Conservation (phyloP, 2,329 filamentous ascomycete genomes). For the Ophiostoma sp. region DNA sequence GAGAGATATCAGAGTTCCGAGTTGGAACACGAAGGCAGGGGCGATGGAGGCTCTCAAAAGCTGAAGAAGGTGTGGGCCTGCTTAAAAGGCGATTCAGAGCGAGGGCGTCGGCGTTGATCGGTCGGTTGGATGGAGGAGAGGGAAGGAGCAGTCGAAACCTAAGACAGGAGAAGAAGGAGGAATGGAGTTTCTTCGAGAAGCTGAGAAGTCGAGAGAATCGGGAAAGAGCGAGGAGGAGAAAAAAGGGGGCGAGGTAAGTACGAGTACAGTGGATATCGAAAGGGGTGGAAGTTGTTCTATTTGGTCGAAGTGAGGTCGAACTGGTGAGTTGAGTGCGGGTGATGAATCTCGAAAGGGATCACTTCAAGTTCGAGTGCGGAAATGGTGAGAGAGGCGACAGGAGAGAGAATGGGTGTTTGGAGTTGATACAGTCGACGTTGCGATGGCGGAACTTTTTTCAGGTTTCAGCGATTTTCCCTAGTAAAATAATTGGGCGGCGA, state of each 20-base stretch:
- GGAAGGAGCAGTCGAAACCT: constrained; percentile 10
- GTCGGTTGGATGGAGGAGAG: constrained; percentile 1
- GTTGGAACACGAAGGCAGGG: not conserved
- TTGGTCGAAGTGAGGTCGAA: not conserved
- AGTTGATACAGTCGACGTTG: constrained; percentile 10
- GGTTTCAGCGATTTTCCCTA: constrained; percentile 24
- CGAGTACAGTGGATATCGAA: not conserved
- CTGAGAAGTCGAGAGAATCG: not conserved
- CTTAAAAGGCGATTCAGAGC: not conserved
- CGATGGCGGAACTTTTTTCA: constrained; percentile 21
- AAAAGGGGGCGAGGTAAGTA: constrained; percentile 13
- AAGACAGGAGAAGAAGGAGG: not conserved
- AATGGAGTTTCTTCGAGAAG: constrained; percentile 2
- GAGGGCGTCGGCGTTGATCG: not conserved
- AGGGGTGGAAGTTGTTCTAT: not conserved
- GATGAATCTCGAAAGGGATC: not conserved
- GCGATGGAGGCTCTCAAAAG: not conserved
- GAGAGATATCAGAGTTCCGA: not conserved
- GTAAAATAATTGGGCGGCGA: constrained; percentile 4
- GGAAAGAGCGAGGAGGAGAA: constrained; percentile 1
- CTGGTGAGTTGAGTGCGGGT: not conserved
- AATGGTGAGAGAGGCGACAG: not conserved
- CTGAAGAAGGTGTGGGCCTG: not conserved
- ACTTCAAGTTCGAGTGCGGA: not conserved
- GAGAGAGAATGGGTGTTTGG: not conserved